Percentiles rank a stretch among this genome's conserved stretches.
Evolutionary conservation across 176 grass and related monocot genomes (phyloP).

Genomic region (Poa annua): DNA sequence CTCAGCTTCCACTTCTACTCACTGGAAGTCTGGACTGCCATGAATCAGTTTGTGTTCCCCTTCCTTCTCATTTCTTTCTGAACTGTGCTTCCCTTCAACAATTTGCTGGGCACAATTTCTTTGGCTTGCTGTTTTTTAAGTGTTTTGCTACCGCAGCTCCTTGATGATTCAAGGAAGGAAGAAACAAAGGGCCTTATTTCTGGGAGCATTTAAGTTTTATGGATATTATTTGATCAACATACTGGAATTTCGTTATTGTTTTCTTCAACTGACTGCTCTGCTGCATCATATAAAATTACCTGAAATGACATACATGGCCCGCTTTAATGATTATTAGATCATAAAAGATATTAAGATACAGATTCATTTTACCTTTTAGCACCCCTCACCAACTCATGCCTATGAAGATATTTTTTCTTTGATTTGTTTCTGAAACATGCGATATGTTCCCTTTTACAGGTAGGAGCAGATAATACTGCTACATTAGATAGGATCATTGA

Average conservation of each 20-base stretch:
- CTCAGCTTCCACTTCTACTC: not conserved
- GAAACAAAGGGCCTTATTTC: constrained; percentile 6
- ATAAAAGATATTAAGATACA: constrained; percentile 5
- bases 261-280: not conserved
- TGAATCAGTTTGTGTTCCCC: constrained; percentile 37
- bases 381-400: not conserved
- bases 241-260: not conserved
- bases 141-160: not conserved
- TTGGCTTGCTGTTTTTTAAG: not conserved
- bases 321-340: not conserved
- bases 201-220: not conserved
- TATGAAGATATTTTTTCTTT: not conserved
- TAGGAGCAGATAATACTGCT: constrained; percentile 71
- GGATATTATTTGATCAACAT: constrained; percentile 1
- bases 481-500: constrained; percentile 82
- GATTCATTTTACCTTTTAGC: not conserved
- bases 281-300: not conserved
- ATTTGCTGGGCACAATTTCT: not conserved
- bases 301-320: not conserved
- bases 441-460: constrained; percentile 50
- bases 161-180: not conserved
- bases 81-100: not conserved
- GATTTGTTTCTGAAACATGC: constrained; percentile 42
- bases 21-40: not conserved
- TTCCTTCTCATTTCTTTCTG: not conserved